Base-by-base conservation (phyloP, 805 yeast species). In the Yamadazyma akitaensis region DNA sequence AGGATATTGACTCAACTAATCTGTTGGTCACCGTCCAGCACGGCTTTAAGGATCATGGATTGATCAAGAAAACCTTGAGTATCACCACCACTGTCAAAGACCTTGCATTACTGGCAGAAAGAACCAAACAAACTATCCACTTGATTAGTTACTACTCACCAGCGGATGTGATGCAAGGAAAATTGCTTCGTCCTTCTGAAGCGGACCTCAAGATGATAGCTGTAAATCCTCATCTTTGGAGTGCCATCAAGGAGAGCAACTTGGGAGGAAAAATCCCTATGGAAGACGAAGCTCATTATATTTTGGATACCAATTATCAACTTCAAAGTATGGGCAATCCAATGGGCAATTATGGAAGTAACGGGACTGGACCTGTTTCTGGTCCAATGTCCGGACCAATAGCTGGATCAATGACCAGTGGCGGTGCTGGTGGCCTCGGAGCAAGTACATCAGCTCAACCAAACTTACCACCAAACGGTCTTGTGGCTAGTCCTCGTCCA, bases 41-140 rank as follows among this genome's bases (percentile, higher is more conserved):
- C 56, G 82, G 82, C 11, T 84, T 82, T 59, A 83, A 82, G 57
- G 82, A 79, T 40, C 73, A 75, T 38, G 96, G 96, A 0, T 72
- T 91, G 39, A 80, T 89, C 49, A 91, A 91, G 63, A 89, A 90
- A 63, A 88, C 97, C 0, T 68, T 89, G 50, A 80, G 89, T 1
- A 71, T 88, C 21, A 76, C 81, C n/a, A 64, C 85, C 13, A 63
- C 48, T 13, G 44, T 58, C 11, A 61, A 62, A 42, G 68, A 65
- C 13, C 56, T 65, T 21, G 59, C 62, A 40, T 37, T 63, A 8
- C 16, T n/a, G 13, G 55, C 55, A 11, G 57, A 58, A 25, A 54
- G 55, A 26, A 63, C 54, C 36, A 61, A 59, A 38, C 77, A 75
- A 55, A 79, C 85, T 3, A 67, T 83, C 40, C 97, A 92, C 59